Evolutionary conservation across 1,139 yeast genomes (phyloP), one percentile per base, ranked within the genome.

Genomic region (Yamadazyma sp.): DNA sequence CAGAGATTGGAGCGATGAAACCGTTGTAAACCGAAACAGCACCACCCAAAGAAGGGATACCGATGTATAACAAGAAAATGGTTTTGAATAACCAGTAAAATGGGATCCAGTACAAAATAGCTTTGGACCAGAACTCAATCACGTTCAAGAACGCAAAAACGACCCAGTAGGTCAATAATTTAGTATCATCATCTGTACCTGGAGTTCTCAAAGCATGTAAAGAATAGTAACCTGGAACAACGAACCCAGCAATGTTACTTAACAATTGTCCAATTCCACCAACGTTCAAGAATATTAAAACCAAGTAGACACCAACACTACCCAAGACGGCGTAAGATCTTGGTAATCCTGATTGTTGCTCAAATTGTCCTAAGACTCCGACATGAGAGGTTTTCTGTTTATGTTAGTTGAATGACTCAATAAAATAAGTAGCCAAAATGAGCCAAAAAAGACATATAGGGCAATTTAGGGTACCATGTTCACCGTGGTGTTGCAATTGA

Each of bases 31-130:
- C 77, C 43, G 81, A 49, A 43, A 71, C 70, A 43, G 98, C 94
- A 57, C 98, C 98, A 46, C 88, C 85, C 58, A 85, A 82, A 52
- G 81, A 76, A 48, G 98, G 98, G 41, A 89, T 74, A 42, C 95
- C 91, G 59, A 91, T 81, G 75, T 87, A 94, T 48, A 91, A 73
- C 69, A 92, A 83, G 67, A 87, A 83, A 41, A 87, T 53, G 42
- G 97, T 87, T 79, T 92, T 92, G 75, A 92, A 77, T 58, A 92
- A 79, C 80, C 91, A 92, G 78, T 92, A 92, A 63, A 92, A 89
- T 56, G 99, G 98, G 53, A 92, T 67, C 95, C 96, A 87, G 75
- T 87, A 87, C 48, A 91, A 76, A 53, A 94, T 84, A 31, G 96
- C 84, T 59, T 82, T 80, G 46, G 96, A 83, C 98, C 98, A 92